Evolutionary conservation across 305 asterid genomes (phyloP).

Genomic region (Solanum hybrid): DNA sequence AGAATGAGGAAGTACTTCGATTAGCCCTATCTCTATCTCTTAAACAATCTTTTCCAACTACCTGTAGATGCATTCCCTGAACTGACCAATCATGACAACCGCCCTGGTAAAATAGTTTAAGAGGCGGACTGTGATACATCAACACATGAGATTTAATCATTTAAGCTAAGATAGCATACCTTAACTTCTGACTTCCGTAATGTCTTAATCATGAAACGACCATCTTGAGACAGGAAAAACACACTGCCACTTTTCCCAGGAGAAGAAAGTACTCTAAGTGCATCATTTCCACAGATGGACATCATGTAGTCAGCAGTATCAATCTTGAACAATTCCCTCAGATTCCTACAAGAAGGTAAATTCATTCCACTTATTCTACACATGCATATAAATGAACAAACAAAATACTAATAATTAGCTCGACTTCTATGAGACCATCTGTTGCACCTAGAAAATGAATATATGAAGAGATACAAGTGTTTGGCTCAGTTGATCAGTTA

Average conservation of each 20-base stretch:
- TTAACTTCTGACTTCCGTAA: constrained; percentile 61
- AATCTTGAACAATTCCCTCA: constrained; percentile 12
- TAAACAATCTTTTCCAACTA: not conserved
- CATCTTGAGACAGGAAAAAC: constrained; percentile 22
- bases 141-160: not conserved
- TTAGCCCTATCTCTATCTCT: not conserved
- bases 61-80: not conserved
- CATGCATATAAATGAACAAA: not conserved
- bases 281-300: constrained; percentile 21
- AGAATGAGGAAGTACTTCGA: not conserved
- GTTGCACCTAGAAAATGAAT: not conserved
- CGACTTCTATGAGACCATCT: not conserved
- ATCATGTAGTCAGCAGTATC: constrained; percentile 22
- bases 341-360: constrained; percentile 5
- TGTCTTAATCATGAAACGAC: constrained; percentile 31
- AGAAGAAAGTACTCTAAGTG: constrained; percentile 21
- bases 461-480: not conserved
- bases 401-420: not conserved
- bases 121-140: not conserved
- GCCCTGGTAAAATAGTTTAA: not conserved
- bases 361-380: not conserved
- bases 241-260: constrained; percentile 26
- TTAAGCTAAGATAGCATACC: constrained; percentile 1
- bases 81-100: not conserved
- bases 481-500: not conserved